phyloP scores from a whole-genome alignment of 2,329 filamentous ascomycete species.

The Phoma herbarum region DNA sequence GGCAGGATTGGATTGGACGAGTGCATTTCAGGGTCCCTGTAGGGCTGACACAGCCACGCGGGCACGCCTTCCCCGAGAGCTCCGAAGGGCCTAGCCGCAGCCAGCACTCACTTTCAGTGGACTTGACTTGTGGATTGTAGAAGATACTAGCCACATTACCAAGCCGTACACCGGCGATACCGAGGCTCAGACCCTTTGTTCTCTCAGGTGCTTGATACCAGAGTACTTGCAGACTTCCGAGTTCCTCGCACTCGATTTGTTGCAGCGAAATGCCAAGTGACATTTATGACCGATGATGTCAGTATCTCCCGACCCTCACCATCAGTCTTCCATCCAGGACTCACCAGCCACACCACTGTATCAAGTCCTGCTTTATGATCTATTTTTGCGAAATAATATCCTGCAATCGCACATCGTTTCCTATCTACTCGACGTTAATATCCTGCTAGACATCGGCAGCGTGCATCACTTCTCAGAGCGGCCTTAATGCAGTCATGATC shows the following conservation, averaged over 20 bases:
- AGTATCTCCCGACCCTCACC: slow-evolving; percentile 26
- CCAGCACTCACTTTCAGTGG: slow-evolving; percentile 9
- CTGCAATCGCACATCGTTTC: slow-evolving; percentile 25
- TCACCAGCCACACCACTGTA: slow-evolving; percentile 13
- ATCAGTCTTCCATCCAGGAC: slow-evolving; percentile 16
- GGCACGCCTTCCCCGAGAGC: slow-evolving; percentile 29
- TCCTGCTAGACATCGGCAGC: slow-evolving; percentile 22
- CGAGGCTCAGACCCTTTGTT: slow-evolving; percentile 2
- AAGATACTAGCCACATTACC: slow-evolving; percentile 36
- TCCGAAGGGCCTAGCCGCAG: slow-evolving; percentile 13
- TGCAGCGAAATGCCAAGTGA: slow-evolving; percentile 17
- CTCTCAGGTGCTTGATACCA: neutral
- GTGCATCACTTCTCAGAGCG: slow-evolving; percentile 28
- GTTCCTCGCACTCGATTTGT: slow-evolving; percentile 7
- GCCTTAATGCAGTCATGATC: slow-evolving; percentile 33
- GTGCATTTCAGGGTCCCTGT: slow-evolving; percentile 19
- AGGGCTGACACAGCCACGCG: slow-evolving; percentile 23
- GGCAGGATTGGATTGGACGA: slow-evolving; percentile 11
- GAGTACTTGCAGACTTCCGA: neutral
- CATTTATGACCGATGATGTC: slow-evolving; percentile 35
- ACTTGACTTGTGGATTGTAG: slow-evolving; percentile 11
- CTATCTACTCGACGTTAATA: slow-evolving; percentile 21
- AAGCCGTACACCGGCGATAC: slow-evolving; percentile 17
- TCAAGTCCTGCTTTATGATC: slow-evolving; percentile 30
- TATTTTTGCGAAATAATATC: slow-evolving; percentile 31